Evolutionary conservation across 2,329 filamentous ascomycete species (phyloP).

Genomic region (Xylaria sp.): DNA sequence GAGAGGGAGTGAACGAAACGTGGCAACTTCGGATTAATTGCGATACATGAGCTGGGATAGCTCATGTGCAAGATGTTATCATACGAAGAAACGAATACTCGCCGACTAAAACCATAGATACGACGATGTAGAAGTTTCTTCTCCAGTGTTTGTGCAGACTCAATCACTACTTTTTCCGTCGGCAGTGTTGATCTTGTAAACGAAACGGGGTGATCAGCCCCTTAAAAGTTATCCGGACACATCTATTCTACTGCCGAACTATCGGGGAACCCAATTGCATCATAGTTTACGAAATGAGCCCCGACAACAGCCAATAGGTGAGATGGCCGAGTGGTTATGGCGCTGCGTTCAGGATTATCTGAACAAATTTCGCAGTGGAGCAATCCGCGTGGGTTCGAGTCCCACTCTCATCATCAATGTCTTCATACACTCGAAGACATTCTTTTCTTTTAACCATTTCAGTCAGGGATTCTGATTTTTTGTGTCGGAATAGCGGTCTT

Average conservation of each 20-base stretch:
- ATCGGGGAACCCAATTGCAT: neutral
- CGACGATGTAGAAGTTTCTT: too few species aligned
- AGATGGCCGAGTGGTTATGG: constrained; percentile 51
- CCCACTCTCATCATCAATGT: constrained; percentile 51
- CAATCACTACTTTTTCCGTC: too few species aligned
- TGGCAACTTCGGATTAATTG: neutral
- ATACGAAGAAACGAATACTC: too few species aligned
- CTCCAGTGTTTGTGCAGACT: too few species aligned
- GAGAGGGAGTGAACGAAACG: neutral
- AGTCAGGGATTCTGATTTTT: too few species aligned
- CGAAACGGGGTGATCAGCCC: neutral
- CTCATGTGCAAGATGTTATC: neutral
- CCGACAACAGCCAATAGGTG: constrained; percentile 26
- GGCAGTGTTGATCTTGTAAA: too few species aligned
- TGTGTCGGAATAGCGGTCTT: too few species aligned
- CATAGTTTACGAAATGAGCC: neutral
- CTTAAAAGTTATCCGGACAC: neutral
- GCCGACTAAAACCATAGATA: too few species aligned
- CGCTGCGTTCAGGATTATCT: constrained; percentile 47
- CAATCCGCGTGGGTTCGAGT: constrained; percentile 55
- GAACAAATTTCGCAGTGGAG: constrained; percentile 47
- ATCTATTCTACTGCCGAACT: neutral
- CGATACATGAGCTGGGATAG: too few species aligned
- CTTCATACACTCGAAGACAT: too few species aligned
- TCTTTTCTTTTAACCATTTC: too few species aligned